Evolutionary conservation across 139 green algal species (phyloP), one percentile per base, ranked within the genome.

Genomic region (Dunaliella primolecta): DNA sequence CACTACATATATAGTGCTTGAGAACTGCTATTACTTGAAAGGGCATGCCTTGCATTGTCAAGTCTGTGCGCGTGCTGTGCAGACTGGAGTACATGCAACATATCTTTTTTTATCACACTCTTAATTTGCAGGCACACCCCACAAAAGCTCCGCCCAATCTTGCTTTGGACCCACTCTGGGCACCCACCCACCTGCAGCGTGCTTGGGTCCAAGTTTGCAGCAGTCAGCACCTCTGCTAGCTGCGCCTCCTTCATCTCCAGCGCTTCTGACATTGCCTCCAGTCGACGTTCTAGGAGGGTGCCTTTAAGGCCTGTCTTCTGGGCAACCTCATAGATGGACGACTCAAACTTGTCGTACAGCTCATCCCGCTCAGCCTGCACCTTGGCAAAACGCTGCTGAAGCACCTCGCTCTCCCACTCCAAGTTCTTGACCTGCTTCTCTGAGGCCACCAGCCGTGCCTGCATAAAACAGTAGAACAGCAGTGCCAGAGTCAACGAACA

Each of bases 341-440:
- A 34, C 86, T 98, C 94, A 86, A 97, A 96, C 76, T 91, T 91
- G 36, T 88, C 78, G 87, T 95, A 95, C 81, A 98, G 90, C 23
- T 94, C 89, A 70, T 97, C 94, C 21, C 95, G 89, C 89, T 97
- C 93, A 29, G 46, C 31, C 84, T 93, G 85, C 36, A 95, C 90
- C 81, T 94, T 90, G 29, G 80, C 37, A 56, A 96, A 93, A 29
- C 92, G 88, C 88, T 98, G 95, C 84, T 90, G 86, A 81, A 95
- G 86, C 81, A 96, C 91, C 91, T 97, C 95, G 74, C 92, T 91
- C 87, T 98, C 94, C 95, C 94, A 97, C 75, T 98, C 95, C 29
- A 96, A 83, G 88, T 95, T 95, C 86, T 95, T 95, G 46, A 93
- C 82, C 85, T 94, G 91, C 89, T 95, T 95, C 87, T 98, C 92